These are phyloP conservation scores for Neurospora africana DNA, from an alignment of 495 filamentous ascomycete species.

Conservation along the genomic window DNA sequence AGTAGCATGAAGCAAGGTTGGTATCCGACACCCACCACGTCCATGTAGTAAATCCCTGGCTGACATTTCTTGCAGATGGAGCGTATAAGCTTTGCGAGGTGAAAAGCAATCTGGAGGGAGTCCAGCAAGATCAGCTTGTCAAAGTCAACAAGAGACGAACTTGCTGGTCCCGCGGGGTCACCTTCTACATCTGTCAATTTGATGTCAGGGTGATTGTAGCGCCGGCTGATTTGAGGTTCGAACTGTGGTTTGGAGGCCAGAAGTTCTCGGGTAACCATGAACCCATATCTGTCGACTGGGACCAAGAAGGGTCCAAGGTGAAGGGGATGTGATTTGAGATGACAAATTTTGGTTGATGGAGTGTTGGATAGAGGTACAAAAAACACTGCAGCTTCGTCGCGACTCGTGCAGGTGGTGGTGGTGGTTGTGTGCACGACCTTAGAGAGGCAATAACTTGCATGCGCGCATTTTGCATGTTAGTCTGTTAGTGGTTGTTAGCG, in stretches of 20 bases:
- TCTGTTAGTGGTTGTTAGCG: not conserved
- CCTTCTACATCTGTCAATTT: conserved; percentile 39
- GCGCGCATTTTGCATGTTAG: too few species aligned
- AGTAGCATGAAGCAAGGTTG: conserved; percentile 28
- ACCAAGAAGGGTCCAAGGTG: conserved; percentile 18
- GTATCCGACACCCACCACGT: not conserved
- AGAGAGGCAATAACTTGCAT: not conserved
- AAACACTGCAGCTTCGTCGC: not conserved
- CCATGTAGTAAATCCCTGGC: conserved; percentile 2
- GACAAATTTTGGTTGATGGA: not conserved
- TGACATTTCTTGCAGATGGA: conserved; percentile 21
- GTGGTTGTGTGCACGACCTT: not conserved
- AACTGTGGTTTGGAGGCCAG: conserved; percentile 41
- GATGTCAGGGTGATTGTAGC: conserved; percentile 43
- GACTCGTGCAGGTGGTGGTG: not conserved
- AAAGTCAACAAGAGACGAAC: conserved; percentile 22
- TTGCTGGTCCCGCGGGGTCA: conserved; percentile 29
- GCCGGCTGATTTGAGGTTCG: conserved; percentile 45
- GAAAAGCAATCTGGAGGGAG: conserved; percentile 22
- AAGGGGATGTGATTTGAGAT: not conserved
- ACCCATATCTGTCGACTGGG: conserved; percentile 41
- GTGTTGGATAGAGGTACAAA: not conserved
- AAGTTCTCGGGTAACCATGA: conserved; percentile 38
- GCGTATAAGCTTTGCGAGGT: conserved; percentile 34
- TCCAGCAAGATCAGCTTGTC: conserved; percentile 24